Evolutionary conservation across 495 filamentous ascomycete species (phyloP), one percentile per base, ranked within the genome.

Genomic region (Xylaria scruposa): DNA sequence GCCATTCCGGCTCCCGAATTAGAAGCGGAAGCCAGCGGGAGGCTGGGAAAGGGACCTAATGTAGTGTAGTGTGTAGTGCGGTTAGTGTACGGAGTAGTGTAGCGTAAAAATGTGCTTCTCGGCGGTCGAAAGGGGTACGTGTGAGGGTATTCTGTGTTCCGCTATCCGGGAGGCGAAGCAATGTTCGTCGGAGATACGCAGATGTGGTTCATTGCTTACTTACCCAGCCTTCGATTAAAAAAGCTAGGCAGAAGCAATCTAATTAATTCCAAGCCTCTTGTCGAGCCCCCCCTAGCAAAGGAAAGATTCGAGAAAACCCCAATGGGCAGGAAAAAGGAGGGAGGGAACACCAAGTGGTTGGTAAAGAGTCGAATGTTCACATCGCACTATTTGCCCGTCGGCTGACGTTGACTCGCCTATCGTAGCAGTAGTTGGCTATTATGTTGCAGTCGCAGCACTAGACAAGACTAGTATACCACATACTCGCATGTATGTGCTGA

Each of bases 1-100:
- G 24, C 58, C 46, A 26, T 53, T 63, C 68, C 56, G 68, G 58
- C 31, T 70, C 42, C 58, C 68, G 68, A 70, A 70, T 70, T 62
- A 70, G 58, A 70, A 62, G 67, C 68, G 58, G 68, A 70, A 70
- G 29, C 68, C 68, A 61, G 46, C 68, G 46, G 40, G 68, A 40
- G 56, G 53, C n/a, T 47, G 68, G 56, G 53, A 51, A 42, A 53
- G 58, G 67, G 46, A 67, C 42, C 62, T 47, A 47, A 31, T n/a
- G 64, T 47, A 49, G 63, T 21, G 17, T 58, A 59, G 19, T 7
- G 8, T 40, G 31, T 49, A 31, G 13, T 42, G 38, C 13, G 13
- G 38, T 8, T 40, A 46, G 17, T 31, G 29, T 31, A 31, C 29
- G 1, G 29, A 31, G 29, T 31, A 31, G 29, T 31, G 29, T 31